These are phyloP conservation scores for Fraxinus ornus DNA, from an alignment of 305 asterid genomes.

Conservation along the genomic window DNA sequence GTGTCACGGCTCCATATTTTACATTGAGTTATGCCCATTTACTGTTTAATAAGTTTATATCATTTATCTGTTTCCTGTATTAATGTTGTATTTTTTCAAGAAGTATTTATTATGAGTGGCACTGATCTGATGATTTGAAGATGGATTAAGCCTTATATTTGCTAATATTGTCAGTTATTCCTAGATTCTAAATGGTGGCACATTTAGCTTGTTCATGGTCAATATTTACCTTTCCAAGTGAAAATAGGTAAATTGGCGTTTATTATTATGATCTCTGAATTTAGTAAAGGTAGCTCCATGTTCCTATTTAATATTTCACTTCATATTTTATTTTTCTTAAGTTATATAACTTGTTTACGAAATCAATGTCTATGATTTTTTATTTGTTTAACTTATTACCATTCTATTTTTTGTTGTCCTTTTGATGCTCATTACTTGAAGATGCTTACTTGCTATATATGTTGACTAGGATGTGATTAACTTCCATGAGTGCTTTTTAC, in stretches of 20 bases:
- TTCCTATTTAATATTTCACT: conserved; percentile 41
- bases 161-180: conserved; percentile 4
- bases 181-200: conserved; percentile 17
- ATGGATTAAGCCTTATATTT: not conserved
- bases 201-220: conserved; percentile 45
- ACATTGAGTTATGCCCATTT: not conserved
- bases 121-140: conserved; percentile 9
- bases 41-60: not conserved
- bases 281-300: conserved; percentile 87
- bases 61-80: not conserved
- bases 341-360: conserved; percentile 17
- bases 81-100: not conserved
- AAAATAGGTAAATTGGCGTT: conserved; percentile 76
- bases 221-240: conserved; percentile 74
- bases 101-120: conserved; percentile 4
- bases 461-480: conserved; percentile 3
- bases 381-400: conserved; percentile 1
- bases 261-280: conserved; percentile 89
- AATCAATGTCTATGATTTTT: not conserved
- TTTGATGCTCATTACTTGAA: conserved; percentile 5
- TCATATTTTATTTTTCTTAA: conserved; percentile 22
- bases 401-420: conserved; percentile 8
- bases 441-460: not conserved
- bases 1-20: not conserved
- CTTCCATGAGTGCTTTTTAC: not conserved